phyloP scores from a whole-genome alignment of 352 stramenopile species.

The Plasmopara halstedii region DNA sequence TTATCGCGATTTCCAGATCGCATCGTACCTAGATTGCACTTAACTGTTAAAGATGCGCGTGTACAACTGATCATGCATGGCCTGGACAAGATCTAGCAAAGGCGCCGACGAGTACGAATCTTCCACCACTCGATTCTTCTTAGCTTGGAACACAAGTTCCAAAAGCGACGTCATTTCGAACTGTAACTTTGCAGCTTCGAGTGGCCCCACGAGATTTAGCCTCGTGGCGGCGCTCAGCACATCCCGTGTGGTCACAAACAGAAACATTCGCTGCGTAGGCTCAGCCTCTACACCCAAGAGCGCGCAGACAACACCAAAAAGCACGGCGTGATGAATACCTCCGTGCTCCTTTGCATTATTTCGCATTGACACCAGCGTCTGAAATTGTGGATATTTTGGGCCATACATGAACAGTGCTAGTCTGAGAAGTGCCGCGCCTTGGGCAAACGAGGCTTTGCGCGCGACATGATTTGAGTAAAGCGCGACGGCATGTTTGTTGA shows the following conservation, averaged over 20 bases:
- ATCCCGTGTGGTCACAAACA: slow-evolving; percentile 73
- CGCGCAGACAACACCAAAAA: slow-evolving; percentile 62
- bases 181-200: slow-evolving; percentile 63
- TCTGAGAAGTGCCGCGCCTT: slow-evolving; percentile 59
- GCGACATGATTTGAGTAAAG: slow-evolving; percentile 78
- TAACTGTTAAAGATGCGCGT: slow-evolving; percentile 84
- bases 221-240: slow-evolving; percentile 68
- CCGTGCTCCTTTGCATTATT: slow-evolving; percentile 48
- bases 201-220: slow-evolving; percentile 68
- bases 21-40: not conserved
- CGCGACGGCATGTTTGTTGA: slow-evolving; percentile 46
- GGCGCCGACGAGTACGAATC: slow-evolving; percentile 74
- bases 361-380: slow-evolving; percentile 34
- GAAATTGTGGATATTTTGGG: slow-evolving; percentile 18
- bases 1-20: not conserved
- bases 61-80: slow-evolving; percentile 83
- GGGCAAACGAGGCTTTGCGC: slow-evolving; percentile 63
- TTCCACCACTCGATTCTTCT: slow-evolving; percentile 54
- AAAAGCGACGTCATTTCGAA: slow-evolving; percentile 42
- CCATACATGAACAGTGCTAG: slow-evolving; percentile 56
- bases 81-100: slow-evolving; percentile 73
- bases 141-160: slow-evolving; percentile 49
- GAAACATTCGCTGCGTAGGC: slow-evolving; percentile 62
- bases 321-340: slow-evolving; percentile 54
- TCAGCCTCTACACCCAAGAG: slow-evolving; percentile 36